phyloP scores from a whole-genome alignment of 176 grass and related monocot genomes.

The Carex parvula region DNA sequence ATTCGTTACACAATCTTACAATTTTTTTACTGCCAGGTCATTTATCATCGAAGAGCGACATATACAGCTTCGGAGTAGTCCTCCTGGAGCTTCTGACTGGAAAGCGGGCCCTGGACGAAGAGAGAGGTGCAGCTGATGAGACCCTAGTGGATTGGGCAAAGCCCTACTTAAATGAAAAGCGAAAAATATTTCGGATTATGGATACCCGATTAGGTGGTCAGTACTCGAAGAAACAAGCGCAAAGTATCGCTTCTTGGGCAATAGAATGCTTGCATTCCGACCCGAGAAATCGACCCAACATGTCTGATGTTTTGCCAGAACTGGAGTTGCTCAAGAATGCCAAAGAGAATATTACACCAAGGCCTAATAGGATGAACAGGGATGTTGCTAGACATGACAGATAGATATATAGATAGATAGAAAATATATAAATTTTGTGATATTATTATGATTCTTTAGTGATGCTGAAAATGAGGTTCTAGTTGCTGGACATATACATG shows the following conservation, averaged over 20 bases:
- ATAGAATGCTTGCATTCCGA: constrained; percentile 53
- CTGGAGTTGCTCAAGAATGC: constrained; percentile 37
- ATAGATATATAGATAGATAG: background rate
- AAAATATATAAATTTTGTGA: background rate
- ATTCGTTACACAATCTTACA: background rate
- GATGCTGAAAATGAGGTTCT: background rate
- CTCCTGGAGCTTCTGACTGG: constrained; percentile 68
- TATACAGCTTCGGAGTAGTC: constrained; percentile 85
- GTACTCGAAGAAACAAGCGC: constrained; percentile 77
- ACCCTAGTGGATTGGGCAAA: constrained; percentile 80
- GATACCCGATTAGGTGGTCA: constrained; percentile 79
- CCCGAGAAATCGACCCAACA: constrained; percentile 53
- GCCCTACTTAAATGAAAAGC: constrained; percentile 38
- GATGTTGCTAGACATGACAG: background rate
- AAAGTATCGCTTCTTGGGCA: constrained; percentile 49
- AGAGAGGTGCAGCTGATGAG: constrained; percentile 21
- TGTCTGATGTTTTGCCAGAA: constrained; percentile 49
- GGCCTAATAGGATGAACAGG: constrained; percentile 10
- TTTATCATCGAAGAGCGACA: constrained; percentile 71
- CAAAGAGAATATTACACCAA: constrained; percentile 21
- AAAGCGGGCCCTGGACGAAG: constrained; percentile 45
- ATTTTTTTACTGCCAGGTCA: constrained; percentile 33
- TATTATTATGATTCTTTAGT: background rate
- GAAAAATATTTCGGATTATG: constrained; percentile 73
- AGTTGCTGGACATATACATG: background rate